phyloP scores from a whole-genome alignment of 306 rosid species.

The Dalbergia oliveri region DNA sequence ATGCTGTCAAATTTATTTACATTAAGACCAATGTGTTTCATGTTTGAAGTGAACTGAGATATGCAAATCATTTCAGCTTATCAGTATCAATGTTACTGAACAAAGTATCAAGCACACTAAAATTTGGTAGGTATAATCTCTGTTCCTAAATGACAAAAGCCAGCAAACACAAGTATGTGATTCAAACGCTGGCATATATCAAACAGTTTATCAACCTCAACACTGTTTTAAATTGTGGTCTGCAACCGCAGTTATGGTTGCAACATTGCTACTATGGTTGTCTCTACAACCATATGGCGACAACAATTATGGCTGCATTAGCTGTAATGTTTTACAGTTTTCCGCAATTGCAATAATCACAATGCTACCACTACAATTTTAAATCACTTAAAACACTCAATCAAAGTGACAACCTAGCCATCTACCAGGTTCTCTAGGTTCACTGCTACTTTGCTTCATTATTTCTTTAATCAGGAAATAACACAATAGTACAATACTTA shows the following conservation, averaged over 20 bases:
- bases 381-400: slow-evolving; percentile 1
- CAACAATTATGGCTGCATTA: not conserved
- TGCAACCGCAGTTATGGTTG: not conserved
- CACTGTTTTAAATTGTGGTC: not conserved
- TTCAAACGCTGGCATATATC: not conserved
- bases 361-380: not conserved
- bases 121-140: not conserved
- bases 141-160: not conserved
- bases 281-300: not conserved
- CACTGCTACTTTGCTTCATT: not conserved
- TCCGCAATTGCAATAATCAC: not conserved
- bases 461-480: slow-evolving; percentile 4
- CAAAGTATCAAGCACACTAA: not conserved
- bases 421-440: not conserved
- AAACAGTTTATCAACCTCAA: slow-evolving; percentile 16
- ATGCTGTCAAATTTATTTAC: slow-evolving; percentile 13
- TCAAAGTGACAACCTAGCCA: not conserved
- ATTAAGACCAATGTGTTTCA: slow-evolving; percentile 1
- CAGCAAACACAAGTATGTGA: not conserved
- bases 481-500: not conserved
- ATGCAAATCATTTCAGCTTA: slow-evolving; percentile 1
- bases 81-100: not conserved
- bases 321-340: not conserved
- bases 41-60: not conserved
- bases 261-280: not conserved